A percentile compares a stretch with the other conserved stretches of the same genome.
Conservation (phyloP, 306 rosid species). For the Pterocarpus macrocarpus region DNA sequence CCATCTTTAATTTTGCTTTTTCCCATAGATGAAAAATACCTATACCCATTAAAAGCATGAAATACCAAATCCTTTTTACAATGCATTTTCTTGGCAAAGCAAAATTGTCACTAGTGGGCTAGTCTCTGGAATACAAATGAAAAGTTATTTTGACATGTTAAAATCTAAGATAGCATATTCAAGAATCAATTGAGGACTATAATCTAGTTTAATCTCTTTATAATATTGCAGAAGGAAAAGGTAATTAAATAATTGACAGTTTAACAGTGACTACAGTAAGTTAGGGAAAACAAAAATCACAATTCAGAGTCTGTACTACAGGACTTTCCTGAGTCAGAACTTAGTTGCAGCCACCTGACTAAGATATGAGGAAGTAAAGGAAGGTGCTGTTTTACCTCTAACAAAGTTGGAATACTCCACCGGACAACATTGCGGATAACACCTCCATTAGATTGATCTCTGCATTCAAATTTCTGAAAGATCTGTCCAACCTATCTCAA, state of each 20-base stretch:
- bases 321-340: background rate
- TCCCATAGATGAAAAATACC: too few species aligned
- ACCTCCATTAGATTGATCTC: constrained; percentile 64
- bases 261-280: background rate
- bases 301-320: constrained; percentile 5
- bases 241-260: background rate
- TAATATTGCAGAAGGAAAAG: constrained; percentile 26
- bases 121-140: constrained; percentile 12
- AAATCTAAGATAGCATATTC: constrained; percentile 8
- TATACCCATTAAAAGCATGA: too few species aligned
- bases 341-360: background rate
- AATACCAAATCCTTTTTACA: too few species aligned
- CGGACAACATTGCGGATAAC: constrained; percentile 78
- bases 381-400: constrained; percentile 69
- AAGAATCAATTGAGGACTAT: constrained; percentile 5
- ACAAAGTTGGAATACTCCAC: constrained; percentile 87
- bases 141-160: constrained; percentile 27
- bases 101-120: background rate
- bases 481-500: constrained; percentile 83
- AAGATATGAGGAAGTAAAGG: constrained; percentile 34
- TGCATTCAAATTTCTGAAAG: constrained; percentile 92
- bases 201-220: background rate
- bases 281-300: constrained; percentile 10
- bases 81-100: constrained; percentile 4
- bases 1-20: too few species aligned